Evolutionary conservation across 208 protist species (phyloP).

Genomic region (Naegleria gruberi): DNA sequence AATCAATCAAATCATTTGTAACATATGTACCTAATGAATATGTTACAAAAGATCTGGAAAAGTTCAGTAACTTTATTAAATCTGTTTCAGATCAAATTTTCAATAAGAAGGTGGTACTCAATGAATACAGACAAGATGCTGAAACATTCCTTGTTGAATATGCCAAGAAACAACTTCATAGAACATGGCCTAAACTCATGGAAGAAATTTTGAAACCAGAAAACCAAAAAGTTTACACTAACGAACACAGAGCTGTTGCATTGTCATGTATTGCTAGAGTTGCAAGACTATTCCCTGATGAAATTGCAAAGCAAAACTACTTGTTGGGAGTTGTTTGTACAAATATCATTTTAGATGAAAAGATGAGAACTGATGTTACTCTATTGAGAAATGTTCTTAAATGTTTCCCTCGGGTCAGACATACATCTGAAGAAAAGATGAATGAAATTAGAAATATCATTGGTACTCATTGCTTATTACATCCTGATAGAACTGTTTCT

Average conservation of each 20-base stretch:
- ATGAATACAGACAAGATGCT: not conserved
- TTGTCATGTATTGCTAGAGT: not conserved
- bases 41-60: not conserved
- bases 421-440: not conserved
- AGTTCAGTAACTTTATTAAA: not conserved
- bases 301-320: not conserved
- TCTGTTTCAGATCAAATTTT: not conserved
- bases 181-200: not conserved
- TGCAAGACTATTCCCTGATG: not conserved
- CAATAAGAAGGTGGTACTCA: not conserved
- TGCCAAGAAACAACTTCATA: not conserved
- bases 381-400: not conserved
- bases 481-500: not conserved
- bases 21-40: not conserved
- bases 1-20: not conserved
- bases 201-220: not conserved
- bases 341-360: not conserved
- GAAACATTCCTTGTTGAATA: conserved; percentile 1
- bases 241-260: not conserved
- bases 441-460: not conserved
- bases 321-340: not conserved
- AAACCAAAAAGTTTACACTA: not conserved
- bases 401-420: not conserved
- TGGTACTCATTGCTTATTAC: not conserved
- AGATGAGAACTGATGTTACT: not conserved